Conservation (phyloP, 768 basidiomycete genomes). For the Panaeolus papilionaceus region DNA sequence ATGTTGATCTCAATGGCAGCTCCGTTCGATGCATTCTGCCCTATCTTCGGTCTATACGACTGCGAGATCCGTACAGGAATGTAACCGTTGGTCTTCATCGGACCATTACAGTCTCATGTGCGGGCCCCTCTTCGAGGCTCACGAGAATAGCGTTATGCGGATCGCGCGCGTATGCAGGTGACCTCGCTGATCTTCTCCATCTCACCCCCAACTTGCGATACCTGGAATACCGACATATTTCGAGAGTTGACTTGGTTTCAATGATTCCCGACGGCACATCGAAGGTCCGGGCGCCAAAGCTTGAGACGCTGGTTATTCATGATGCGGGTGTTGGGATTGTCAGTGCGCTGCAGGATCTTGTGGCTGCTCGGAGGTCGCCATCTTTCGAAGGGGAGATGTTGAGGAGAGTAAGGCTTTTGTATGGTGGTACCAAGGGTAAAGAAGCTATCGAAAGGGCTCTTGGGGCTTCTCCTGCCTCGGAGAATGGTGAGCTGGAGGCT, state of each 20-base stretch:
- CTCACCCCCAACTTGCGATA: not conserved
- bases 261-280: not conserved
- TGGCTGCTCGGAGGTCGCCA: not conserved
- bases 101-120: not conserved
- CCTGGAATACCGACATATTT: not conserved
- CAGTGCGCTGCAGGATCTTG: not conserved
- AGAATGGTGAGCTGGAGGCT: not conserved
- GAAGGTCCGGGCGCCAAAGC: too few species aligned
- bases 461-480: not conserved
- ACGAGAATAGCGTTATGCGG: not conserved
- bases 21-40: not conserved
- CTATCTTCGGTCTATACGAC: not conserved
- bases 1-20: not conserved
- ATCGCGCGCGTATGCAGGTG: not conserved
- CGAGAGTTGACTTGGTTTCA: not conserved
- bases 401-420: not conserved
- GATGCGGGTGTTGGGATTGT: not conserved
- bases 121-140: not conserved
- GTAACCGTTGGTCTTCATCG: not conserved
- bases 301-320: not conserved
- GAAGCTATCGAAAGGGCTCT: not conserved
- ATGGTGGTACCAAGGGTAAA: not conserved
- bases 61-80: not conserved
- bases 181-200: not conserved
- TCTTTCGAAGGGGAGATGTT: not conserved